Evolutionary conservation across 306 rosid genomes (phyloP), one percentile per base, ranked within the genome.

Genomic region (Quercus ilex): DNA sequence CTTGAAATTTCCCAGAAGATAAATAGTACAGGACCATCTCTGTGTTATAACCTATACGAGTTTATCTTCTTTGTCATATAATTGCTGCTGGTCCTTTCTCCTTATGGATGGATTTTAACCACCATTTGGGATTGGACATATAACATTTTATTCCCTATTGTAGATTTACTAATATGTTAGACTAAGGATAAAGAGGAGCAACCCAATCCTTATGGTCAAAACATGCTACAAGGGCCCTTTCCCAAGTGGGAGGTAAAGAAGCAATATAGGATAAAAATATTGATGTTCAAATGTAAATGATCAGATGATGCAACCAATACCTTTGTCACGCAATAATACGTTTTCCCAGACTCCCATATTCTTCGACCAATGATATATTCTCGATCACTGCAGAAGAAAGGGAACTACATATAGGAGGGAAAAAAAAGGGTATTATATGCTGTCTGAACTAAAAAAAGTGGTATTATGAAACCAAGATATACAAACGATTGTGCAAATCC

Each of bases 381-480:
- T 71, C 99, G 94, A 85, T 96, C 99, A 70, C 98, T 96, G 83
- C 99, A 96, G 93, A 96, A 96, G 78, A 96, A 96, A 51, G 99
- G 99, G 84, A 96, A 96, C 99, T 96, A 86, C 84, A 83, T 21
- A 70, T 55, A 82, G 67, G 60, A 79, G 62, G 63, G 63, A 69
- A 53, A 74, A 46, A 23, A 77, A 73, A 73, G 77, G 55, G 76
- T 65, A 75, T 86, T 58, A 75, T 83, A 74, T 49, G 74, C n/a
- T 71, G 38, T 53, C 18, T 6, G 38, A 55, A 77, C 41, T 26
- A 79, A 20, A 46, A 20, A 46, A 84, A 31, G 31, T 6, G 11
- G 51, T 28, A 30, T 35, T 55, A 75, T 13, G 12, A 28, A 51
- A 78, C 51, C 69, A 75, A 33, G 56, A 57, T 38, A 31, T 63